A percentile compares a stretch with the other conserved stretches of the same genome.
Evolutionary conservation across 805 yeast species (phyloP).

Genomic region (Lachancea mirantina): DNA sequence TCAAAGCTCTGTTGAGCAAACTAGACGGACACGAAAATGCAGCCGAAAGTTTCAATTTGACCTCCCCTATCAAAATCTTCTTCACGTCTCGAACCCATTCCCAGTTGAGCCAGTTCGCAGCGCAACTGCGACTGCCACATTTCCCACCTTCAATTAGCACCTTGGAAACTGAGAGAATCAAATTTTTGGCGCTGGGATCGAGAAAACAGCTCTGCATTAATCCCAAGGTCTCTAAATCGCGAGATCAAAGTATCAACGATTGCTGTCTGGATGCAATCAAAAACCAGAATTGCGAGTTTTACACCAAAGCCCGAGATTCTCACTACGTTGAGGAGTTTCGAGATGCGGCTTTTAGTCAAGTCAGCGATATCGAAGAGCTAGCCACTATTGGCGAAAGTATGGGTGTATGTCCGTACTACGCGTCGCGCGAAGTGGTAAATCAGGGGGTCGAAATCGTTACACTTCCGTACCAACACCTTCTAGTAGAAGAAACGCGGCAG

Average conservation of each 20-base stretch:
- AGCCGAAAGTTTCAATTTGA: constrained; percentile 14
- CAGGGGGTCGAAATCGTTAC: constrained; percentile 67
- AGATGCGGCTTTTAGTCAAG: constrained; percentile 46
- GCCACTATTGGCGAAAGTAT: constrained; percentile 49
- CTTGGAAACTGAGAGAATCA: constrained; percentile 43
- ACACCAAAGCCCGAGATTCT: constrained; percentile 19
- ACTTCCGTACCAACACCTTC: constrained; percentile 73
- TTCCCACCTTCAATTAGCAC: constrained; percentile 54
- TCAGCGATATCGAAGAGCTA: constrained; percentile 78
- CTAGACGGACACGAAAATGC: constrained; percentile 26
- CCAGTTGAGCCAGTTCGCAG: constrained; percentile 72
- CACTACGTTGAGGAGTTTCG: constrained; percentile 38
- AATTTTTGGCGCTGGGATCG: constrained; percentile 71
- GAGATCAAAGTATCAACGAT: constrained; percentile 58
- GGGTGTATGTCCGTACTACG: constrained; percentile 76
- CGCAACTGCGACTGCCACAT: constrained; percentile 54
- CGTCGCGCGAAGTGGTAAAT: constrained; percentile 48
- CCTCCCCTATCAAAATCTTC: constrained; percentile 42
- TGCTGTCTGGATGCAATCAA: constrained; percentile 10
- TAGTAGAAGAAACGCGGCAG: constrained; percentile 54
- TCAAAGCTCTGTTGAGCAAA: constrained; percentile 40
- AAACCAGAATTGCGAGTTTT: constrained; percentile 9
- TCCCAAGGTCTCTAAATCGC: constrained; percentile 45
- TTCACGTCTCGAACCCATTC: constrained; percentile 89
- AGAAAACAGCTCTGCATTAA: constrained; percentile 81